These are phyloP conservation scores for Sporothrix euskadiensis DNA, from an alignment of 2,329 filamentous ascomycete genomes.

Conservation along the genomic window DNA sequence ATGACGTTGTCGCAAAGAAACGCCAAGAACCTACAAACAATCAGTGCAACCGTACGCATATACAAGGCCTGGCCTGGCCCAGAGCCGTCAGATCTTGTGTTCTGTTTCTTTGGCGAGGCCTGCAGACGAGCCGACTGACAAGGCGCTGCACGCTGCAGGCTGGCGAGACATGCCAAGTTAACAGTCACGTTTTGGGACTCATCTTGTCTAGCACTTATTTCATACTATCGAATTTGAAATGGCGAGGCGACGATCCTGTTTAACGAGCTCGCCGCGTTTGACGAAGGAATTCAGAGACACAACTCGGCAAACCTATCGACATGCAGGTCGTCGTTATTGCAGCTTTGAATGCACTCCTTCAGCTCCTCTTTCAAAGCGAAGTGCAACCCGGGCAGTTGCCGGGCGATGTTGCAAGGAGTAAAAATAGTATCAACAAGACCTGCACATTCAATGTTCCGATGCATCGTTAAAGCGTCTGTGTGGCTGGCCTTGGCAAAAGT, in stretches of 20 bases:
- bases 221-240: background rate
- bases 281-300: background rate
- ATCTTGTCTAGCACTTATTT: background rate
- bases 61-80: background rate
- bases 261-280: background rate
- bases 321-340: background rate
- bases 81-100: background rate
- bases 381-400: background rate
- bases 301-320: background rate
- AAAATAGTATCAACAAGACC: background rate
- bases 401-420: slow-evolving; percentile 3
- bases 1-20: slow-evolving; percentile 12
- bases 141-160: background rate
- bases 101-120: background rate
- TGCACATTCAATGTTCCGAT: background rate
- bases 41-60: slow-evolving; percentile 8
- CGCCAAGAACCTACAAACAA: slow-evolving; percentile 7
- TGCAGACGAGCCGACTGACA: background rate
- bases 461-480: background rate
- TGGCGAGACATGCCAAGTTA: background rate
- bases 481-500: background rate
- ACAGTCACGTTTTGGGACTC: background rate
- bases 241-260: background rate
- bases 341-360: too few species aligned
- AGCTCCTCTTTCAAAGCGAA: background rate